These are phyloP conservation scores for Entomophthora muscae DNA, from an alignment of 371 early-diverging fungal genomes.

Conservation along the genomic window DNA sequence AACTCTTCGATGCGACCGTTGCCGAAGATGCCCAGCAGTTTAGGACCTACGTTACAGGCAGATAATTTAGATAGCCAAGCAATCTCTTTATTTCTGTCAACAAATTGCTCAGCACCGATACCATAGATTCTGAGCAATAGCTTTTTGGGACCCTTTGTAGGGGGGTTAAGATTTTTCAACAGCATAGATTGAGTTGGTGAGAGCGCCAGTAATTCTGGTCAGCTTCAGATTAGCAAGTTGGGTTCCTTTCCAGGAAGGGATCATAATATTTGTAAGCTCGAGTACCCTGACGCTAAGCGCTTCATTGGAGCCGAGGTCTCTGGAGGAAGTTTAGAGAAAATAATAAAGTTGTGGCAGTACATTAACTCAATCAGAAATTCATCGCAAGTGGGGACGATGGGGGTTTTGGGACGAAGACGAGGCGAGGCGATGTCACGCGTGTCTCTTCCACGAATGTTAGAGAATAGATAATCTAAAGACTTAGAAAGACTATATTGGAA, in stretches of 20 bases:
- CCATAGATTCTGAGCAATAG: constrained; percentile 62
- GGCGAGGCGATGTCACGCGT: background rate
- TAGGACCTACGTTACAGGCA: constrained; percentile 52
- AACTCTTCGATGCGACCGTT: constrained; percentile 83
- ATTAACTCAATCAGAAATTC: background rate
- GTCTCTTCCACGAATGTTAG: background rate
- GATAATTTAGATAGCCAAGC: constrained; percentile 55
- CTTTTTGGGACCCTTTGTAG: constrained; percentile 18
- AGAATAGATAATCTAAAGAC: background rate
- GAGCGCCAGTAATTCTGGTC: constrained; percentile 56
- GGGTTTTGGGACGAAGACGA: background rate
- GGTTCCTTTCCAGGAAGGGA: constrained; percentile 2
- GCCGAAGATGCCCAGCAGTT: constrained; percentile 59
- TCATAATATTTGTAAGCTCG: background rate
- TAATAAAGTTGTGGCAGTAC: background rate
- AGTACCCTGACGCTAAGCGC: background rate
- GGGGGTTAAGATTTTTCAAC: constrained; percentile 25
- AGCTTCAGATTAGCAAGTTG: constrained; percentile 11
- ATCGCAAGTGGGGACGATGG: background rate
- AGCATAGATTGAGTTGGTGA: constrained; percentile 72
- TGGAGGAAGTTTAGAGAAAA: background rate
- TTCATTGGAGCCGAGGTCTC: background rate
- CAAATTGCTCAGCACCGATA: constrained; percentile 49
- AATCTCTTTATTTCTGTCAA: constrained; percentile 60
- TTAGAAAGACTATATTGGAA: background rate